phyloP scores from a whole-genome alignment of 2,329 filamentous ascomycete species.

The Colletotrichum tamarilloi region DNA sequence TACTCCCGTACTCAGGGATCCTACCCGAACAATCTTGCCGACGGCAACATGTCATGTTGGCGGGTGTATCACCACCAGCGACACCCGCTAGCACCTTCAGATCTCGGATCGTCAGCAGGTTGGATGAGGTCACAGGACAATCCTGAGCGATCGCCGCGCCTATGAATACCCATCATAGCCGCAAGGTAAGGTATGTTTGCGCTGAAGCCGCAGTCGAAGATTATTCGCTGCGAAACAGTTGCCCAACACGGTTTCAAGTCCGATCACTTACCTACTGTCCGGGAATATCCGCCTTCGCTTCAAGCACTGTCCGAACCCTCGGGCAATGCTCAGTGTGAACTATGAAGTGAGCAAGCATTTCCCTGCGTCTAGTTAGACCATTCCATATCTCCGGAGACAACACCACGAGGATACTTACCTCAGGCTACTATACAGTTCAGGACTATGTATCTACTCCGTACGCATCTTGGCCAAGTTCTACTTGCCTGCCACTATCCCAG shows the following conservation, averaged over 20 bases:
- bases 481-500: constrained; percentile 17
- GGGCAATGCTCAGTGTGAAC: neutral
- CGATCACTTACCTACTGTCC: neutral
- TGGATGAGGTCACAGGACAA: neutral
- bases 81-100: neutral
- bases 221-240: constrained; percentile 6
- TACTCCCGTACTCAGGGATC: neutral
- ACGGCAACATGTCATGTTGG: neutral
- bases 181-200: neutral
- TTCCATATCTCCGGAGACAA: neutral
- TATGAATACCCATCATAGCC: neutral
- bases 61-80: neutral
- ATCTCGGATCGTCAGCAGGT: neutral
- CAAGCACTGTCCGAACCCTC: neutral
- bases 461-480: constrained; percentile 12
- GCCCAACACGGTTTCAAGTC: constrained; percentile 23
- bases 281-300: constrained; percentile 13
- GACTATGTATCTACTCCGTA: neutral
- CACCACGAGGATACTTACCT: neutral
- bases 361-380: constrained; percentile 1
- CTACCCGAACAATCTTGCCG: neutral
- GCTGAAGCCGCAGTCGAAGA: neutral
- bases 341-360: neutral
- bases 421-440: neutral
- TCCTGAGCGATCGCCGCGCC: neutral